Percentiles rank a stretch among this genome's conserved stretches.
Conservation (phyloP, 345 rosid genomes). For the Moringa oleifera region DNA sequence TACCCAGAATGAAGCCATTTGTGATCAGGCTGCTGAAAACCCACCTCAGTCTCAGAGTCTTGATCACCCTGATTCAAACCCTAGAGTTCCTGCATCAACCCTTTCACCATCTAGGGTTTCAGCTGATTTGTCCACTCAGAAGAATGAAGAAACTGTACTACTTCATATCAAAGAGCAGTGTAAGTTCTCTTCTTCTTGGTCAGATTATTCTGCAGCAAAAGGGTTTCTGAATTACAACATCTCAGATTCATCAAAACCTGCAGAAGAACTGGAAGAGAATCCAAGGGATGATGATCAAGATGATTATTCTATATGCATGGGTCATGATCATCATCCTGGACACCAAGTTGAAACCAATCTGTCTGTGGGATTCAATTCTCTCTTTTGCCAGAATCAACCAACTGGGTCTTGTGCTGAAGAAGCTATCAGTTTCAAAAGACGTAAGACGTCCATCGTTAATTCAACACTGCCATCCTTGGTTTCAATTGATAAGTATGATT, state of each 20-base stretch:
- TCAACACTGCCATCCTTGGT: constrained; percentile 20
- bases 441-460: constrained; percentile 14
- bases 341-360: constrained; percentile 29
- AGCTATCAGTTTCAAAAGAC: constrained; percentile 25
- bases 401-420: constrained; percentile 13
- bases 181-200: constrained; percentile 1
- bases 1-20: constrained; percentile 5
- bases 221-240: too few species aligned
- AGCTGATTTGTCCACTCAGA: constrained; percentile 13
- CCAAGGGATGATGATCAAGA: neutral
- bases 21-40: neutral
- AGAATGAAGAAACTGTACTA: constrained; percentile 5
- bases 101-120: constrained; percentile 30
- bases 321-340: constrained; percentile 5
- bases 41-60: constrained; percentile 7
- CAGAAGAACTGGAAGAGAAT: constrained; percentile 1
- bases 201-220: too few species aligned
- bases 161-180: neutral
- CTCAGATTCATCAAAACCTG: constrained; percentile 17
- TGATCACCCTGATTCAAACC: constrained; percentile 9
- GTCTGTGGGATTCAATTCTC: constrained; percentile 30
- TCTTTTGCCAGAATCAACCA: constrained; percentile 12
- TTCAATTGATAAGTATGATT: constrained; percentile 22
- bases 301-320: neutral
- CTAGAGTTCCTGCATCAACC: constrained; percentile 1